Percentiles rank a stretch among this genome's conserved stretches.
Evolutionary conservation across 2,329 filamentous ascomycete genomes (phyloP).

Genomic region (Thelonectria blattea): DNA sequence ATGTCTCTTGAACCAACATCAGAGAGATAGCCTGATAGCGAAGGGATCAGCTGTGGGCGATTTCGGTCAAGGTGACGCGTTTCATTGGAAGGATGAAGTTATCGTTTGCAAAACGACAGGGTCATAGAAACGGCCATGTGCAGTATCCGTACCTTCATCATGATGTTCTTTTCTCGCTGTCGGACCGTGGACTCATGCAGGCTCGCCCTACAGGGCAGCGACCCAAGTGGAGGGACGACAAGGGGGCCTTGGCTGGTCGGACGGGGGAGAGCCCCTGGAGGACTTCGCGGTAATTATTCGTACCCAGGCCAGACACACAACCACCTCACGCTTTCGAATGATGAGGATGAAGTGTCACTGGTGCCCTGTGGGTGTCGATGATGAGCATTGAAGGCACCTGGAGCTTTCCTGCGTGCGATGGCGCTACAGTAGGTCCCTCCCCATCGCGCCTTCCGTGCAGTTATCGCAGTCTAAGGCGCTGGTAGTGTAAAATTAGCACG

Average conservation of each 20-base stretch:
- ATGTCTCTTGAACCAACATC: neutral
- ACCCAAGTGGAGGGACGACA: constrained; percentile 8
- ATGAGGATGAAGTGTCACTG: neutral
- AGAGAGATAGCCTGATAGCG: neutral
- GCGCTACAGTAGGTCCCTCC: neutral
- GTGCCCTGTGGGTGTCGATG: neutral
- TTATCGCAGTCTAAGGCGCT: neutral
- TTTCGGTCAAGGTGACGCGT: neutral
- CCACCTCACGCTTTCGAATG: constrained; percentile 7
- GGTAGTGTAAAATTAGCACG: constrained; percentile 13
- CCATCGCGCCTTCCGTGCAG: neutral
- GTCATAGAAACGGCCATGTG: neutral
- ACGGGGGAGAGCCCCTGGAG: constrained; percentile 6
- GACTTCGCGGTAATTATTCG: constrained; percentile 10
- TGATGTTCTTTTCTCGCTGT: neutral
- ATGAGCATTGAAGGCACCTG: neutral
- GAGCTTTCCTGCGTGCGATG: neutral
- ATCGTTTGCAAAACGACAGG: neutral
- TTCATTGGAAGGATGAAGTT: constrained; percentile 4
- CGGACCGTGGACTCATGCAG: neutral
- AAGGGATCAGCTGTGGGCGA: neutral
- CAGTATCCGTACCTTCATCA: neutral
- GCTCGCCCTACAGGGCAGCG: constrained; percentile 12
- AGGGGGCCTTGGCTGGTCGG: constrained; percentile 6
- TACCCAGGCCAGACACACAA: constrained; percentile 2